Percentiles rank a stretch among this genome's conserved stretches.
Conservation (phyloP, 305 asterid species). For the Rubia peregrina region DNA sequence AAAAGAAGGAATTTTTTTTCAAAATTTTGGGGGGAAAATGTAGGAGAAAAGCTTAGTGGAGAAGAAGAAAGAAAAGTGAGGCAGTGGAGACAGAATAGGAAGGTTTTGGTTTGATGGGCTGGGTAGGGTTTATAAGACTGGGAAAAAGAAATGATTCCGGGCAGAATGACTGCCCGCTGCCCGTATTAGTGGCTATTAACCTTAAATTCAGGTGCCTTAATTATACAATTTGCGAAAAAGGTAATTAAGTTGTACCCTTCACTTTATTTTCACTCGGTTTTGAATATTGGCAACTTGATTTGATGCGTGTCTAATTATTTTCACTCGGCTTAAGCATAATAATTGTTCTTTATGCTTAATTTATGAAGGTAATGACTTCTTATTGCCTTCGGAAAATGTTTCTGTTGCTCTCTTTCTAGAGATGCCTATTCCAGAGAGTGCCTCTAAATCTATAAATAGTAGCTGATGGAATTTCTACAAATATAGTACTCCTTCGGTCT, state of each 20-base stretch:
- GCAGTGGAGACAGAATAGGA: background rate
- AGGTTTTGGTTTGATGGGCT: background rate
- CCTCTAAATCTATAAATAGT: background rate
- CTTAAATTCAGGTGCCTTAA: background rate
- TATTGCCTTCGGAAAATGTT: background rate
- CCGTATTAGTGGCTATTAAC: background rate
- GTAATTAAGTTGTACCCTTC: background rate
- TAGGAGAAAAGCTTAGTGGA: background rate
- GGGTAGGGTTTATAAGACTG: conserved; percentile 2
- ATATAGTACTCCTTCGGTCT: too few species aligned
- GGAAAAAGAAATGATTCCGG: background rate
- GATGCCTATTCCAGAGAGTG: background rate
- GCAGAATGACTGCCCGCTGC: conserved; percentile 2
- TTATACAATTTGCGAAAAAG: background rate
- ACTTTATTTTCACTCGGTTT: background rate
- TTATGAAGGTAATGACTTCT: background rate
- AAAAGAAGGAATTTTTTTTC: background rate
- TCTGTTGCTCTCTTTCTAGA: background rate
- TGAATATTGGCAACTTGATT: background rate
- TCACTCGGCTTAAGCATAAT: too few species aligned
- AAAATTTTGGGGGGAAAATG: background rate
- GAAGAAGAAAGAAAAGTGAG: background rate
- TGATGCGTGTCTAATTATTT: background rate
- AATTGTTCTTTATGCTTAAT: background rate
- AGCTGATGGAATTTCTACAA: background rate